phyloP scores from a whole-genome alignment of 352 stramenopile species.

The Phytophthora litchii region DNA sequence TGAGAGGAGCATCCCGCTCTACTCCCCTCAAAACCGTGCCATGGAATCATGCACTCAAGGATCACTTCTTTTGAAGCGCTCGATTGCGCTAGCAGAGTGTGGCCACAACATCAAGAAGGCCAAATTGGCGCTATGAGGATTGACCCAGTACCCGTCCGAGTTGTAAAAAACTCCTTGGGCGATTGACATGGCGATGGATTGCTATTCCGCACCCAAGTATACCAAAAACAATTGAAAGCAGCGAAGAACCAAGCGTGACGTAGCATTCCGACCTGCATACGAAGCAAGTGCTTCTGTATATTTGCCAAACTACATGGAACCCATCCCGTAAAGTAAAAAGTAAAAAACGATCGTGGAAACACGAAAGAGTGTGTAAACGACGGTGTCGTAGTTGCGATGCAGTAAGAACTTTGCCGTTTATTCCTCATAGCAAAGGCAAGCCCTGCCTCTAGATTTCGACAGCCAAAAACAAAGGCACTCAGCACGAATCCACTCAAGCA shows the following conservation, averaged over 20 bases:
- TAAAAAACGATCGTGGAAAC: constrained; percentile 17
- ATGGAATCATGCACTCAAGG: constrained; percentile 19
- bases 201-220: constrained; percentile 15
- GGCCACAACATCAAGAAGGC: constrained; percentile 23
- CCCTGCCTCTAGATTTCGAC: too few species aligned
- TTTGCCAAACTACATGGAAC: constrained; percentile 32
- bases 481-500: too few species aligned
- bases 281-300: constrained; percentile 38
- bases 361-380: neutral
- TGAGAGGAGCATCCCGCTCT: constrained; percentile 23
- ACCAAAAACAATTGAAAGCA: constrained; percentile 17
- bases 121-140: constrained; percentile 31
- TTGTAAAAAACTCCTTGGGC: constrained; percentile 1
- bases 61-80: constrained; percentile 29
- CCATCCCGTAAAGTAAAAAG: constrained; percentile 36
- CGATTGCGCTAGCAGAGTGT: constrained; percentile 25
- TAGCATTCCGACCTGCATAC: constrained; percentile 21
- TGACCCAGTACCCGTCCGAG: neutral
- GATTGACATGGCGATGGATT: constrained; percentile 11
- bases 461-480: too few species aligned
- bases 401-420: too few species aligned
- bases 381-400: too few species aligned
- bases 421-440: too few species aligned
- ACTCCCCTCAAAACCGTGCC: constrained; percentile 16
- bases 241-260: constrained; percentile 16